A percentile compares a stretch with the other conserved stretches of the same genome.
phyloP scores from a whole-genome alignment of 2,329 filamentous ascomycete genomes.

The Nemania sp. region DNA sequence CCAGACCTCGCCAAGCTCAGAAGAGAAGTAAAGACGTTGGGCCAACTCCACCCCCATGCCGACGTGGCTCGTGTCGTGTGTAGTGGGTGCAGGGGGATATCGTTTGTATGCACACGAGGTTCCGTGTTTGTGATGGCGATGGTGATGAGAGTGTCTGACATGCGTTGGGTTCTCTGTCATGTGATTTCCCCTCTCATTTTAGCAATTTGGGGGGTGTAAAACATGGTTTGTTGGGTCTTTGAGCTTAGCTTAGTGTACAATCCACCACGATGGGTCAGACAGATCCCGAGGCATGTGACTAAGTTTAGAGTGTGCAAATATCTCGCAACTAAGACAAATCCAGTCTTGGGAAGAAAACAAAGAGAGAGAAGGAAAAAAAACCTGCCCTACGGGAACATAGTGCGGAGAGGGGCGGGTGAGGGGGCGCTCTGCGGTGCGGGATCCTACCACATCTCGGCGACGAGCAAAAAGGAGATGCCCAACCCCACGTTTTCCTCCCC shows the following conservation, averaged over 20 bases:
- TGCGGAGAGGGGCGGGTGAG: conserved; percentile 26
- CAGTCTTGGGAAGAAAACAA: not conserved
- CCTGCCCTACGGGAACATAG: not conserved
- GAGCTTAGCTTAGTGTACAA: conserved; percentile 24
- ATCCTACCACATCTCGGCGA: conserved; percentile 24
- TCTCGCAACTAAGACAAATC: conserved; percentile 13
- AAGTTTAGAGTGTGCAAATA: not conserved
- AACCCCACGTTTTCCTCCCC: conserved; percentile 36
- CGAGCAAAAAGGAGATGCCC: conserved; percentile 15
- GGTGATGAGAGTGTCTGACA: conserved; percentile 26
- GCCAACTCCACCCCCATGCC: conserved; percentile 22
- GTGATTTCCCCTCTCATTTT: conserved; percentile 30
- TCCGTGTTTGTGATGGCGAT: conserved; percentile 20
- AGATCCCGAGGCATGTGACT: conserved; percentile 23
- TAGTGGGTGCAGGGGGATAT: conserved; percentile 9
- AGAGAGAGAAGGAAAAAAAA: not conserved
- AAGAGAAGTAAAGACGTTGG: conserved; percentile 13
- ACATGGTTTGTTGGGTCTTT: conserved; percentile 8
- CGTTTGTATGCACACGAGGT: conserved; percentile 26
- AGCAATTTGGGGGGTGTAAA: conserved; percentile 6
- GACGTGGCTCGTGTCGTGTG: conserved; percentile 30
- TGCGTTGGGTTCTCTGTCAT: conserved; percentile 37
- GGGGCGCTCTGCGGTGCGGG: conserved; percentile 15
- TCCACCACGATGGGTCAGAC: conserved; percentile 8
- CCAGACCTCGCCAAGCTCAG: not conserved